Percentiles rank a stretch among this genome's conserved stretches.
Conservation (phyloP, 2,329 filamentous ascomycete genomes). For the Botryotinia calthae region DNA sequence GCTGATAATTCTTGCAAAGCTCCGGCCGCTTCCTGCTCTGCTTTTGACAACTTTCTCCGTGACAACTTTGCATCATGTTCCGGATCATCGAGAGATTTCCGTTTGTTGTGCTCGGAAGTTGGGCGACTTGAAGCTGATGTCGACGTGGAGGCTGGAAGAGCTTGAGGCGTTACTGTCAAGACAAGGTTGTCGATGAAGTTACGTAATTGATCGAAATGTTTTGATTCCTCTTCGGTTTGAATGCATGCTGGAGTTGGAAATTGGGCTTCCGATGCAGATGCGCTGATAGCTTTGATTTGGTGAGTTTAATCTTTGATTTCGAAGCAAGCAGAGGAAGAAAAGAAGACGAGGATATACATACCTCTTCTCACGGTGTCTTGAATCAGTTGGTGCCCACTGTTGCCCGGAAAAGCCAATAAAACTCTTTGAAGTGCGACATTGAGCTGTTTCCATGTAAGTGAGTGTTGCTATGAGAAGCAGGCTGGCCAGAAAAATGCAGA, state of each 20-base stretch:
- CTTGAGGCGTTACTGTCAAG: conserved; percentile 16
- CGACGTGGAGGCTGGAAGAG: background rate
- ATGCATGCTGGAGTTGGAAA: conserved; percentile 20
- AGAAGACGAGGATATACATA: background rate
- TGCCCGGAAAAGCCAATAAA: conserved; percentile 16
- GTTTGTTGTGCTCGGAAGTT: conserved; percentile 17
- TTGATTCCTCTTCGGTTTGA: conserved; percentile 21
- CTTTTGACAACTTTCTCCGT: conserved; percentile 19
- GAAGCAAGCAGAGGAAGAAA: background rate
- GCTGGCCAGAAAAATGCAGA: background rate
- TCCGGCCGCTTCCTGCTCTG: conserved; percentile 19
- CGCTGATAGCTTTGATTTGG: conserved; percentile 13
- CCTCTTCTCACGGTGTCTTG: conserved; percentile 19
- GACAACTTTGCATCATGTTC: conserved; percentile 5
- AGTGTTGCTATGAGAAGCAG: background rate
- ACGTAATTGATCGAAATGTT: conserved; percentile 22
- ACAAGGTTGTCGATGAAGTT: conserved; percentile 22
- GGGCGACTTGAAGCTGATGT: background rate
- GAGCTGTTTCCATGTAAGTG: background rate
- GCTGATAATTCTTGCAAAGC: conserved; percentile 19
- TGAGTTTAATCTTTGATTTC: background rate
- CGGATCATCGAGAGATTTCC: conserved; percentile 19
- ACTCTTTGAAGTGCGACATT: conserved; percentile 19
- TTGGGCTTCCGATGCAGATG: conserved; percentile 5
- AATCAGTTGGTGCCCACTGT: conserved; percentile 18